phyloP scores from a whole-genome alignment of 2,329 filamentous ascomycete genomes.

The Bipolaris sorokiniana region DNA sequence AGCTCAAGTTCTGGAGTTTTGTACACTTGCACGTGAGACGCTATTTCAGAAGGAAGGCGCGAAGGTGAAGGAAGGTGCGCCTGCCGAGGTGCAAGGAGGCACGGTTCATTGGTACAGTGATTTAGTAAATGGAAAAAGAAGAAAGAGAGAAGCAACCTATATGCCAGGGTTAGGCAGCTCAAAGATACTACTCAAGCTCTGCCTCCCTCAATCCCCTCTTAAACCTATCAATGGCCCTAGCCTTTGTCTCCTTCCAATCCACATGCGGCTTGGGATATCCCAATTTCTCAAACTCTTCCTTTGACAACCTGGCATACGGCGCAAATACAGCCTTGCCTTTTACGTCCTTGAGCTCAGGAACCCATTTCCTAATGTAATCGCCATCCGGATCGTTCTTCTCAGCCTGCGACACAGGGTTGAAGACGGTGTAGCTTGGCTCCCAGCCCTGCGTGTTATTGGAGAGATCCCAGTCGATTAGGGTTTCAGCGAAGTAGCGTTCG shows the following conservation, averaged over 20 bases:
- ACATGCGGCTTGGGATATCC: slow-evolving; percentile 56
- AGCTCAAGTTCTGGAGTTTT: too few relatives aligned
- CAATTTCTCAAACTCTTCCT: slow-evolving; percentile 57
- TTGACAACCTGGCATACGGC: slow-evolving; percentile 52
- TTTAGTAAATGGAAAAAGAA: too few relatives aligned
- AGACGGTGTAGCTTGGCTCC: slow-evolving; percentile 59
- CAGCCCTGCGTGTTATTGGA: slow-evolving; percentile 60
- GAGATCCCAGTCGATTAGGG: slow-evolving; percentile 57
- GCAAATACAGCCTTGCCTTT: slow-evolving; percentile 58
- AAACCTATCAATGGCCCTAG: slow-evolving; percentile 52
- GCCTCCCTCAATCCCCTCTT: slow-evolving; percentile 54
- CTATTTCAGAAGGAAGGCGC: too few relatives aligned
- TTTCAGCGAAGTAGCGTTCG: slow-evolving; percentile 60
- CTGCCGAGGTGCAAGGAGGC: too few relatives aligned
- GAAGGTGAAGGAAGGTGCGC: too few relatives aligned
- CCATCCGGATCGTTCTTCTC: slow-evolving; percentile 49
- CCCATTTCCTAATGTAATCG: slow-evolving; percentile 49
- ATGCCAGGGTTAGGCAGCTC: too few relatives aligned
- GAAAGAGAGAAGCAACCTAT: too few relatives aligned
- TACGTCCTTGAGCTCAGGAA: slow-evolving; percentile 48
- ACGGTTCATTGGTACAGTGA: too few relatives aligned
- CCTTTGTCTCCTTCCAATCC: slow-evolving; percentile 53
- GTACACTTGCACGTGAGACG: too few relatives aligned
- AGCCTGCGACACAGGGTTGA: slow-evolving; percentile 52
- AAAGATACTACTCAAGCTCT: slow-evolving; percentile 2